A percentile compares a stretch with the other conserved stretches of the same genome.
phyloP scores from a whole-genome alignment of 306 rosid genomes.

The Vigna mungo region DNA sequence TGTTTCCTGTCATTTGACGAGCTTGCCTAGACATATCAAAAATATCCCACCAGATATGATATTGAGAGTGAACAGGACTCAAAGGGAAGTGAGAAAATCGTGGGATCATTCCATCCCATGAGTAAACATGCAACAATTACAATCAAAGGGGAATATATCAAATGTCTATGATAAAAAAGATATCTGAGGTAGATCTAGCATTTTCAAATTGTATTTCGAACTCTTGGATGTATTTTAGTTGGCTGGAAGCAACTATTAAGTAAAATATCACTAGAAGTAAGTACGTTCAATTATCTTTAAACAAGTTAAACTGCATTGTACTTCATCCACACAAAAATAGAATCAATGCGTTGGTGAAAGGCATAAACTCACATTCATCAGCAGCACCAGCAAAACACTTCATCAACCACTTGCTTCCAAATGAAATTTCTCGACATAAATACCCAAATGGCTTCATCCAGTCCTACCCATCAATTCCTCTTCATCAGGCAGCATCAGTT shows the following conservation, averaged over 20 bases:
- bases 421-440: neutral
- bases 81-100: neutral
- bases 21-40: neutral
- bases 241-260: neutral
- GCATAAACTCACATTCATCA: neutral
- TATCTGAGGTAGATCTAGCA: no score
- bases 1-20: neutral
- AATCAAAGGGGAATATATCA: neutral
- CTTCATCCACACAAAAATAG: neutral
- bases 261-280: neutral
- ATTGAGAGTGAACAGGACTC: neutral
- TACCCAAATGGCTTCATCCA: constrained; percentile 21
- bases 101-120: neutral
- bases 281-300: neutral
- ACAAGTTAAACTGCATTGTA: neutral
- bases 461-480: constrained; percentile 15
- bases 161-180: no score
- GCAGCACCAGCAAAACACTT: neutral
- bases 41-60: neutral
- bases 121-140: neutral
- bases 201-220: no score
- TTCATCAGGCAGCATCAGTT: neutral
- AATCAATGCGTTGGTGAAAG: neutral
- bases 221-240: neutral
- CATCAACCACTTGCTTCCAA: constrained; percentile 9